phyloP scores from a whole-genome alignment of 2,329 filamentous ascomycete species.

The Juglanconis oblonga region DNA sequence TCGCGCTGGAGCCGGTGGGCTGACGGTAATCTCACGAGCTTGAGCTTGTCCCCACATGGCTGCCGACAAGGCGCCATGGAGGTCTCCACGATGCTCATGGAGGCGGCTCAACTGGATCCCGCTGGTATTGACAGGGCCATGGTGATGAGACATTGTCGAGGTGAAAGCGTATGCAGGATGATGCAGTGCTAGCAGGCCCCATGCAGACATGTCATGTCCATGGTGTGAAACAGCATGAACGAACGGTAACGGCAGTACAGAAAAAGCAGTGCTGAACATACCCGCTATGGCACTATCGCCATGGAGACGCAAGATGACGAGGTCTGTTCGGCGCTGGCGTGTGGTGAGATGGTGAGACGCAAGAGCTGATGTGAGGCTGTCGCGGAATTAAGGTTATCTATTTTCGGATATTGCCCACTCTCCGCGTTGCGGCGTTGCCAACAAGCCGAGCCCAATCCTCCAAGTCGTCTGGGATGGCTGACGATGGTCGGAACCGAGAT shows the following conservation, averaged over 20 bases:
- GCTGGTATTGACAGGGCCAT: too few relatives aligned
- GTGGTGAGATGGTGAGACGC: not conserved
- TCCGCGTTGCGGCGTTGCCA: not conserved
- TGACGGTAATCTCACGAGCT: not conserved
- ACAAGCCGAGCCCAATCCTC: not conserved
- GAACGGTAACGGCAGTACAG: not conserved
- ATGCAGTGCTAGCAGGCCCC: too few relatives aligned
- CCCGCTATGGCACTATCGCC: not conserved
- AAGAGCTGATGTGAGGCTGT: constrained; percentile 4
- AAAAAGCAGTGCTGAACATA: not conserved
- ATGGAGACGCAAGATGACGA: not conserved
- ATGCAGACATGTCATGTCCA: too few relatives aligned
- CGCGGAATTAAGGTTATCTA: constrained; percentile 5
- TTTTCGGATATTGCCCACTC: not conserved
- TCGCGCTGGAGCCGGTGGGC: not conserved
- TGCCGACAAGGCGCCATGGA: too few relatives aligned
- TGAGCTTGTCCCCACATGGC: not conserved
- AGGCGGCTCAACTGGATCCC: too few relatives aligned
- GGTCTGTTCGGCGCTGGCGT: not conserved
- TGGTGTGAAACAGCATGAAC: not conserved
- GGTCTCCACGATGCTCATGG: too few relatives aligned
- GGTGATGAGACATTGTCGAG: too few relatives aligned
- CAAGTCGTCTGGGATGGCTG: not conserved
- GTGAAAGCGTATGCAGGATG: too few relatives aligned
- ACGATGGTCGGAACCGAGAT: too few relatives aligned